Evolutionary conservation across 75 land plant species (phyloP).

Genomic region (Sequoiadendron giganteum): DNA sequence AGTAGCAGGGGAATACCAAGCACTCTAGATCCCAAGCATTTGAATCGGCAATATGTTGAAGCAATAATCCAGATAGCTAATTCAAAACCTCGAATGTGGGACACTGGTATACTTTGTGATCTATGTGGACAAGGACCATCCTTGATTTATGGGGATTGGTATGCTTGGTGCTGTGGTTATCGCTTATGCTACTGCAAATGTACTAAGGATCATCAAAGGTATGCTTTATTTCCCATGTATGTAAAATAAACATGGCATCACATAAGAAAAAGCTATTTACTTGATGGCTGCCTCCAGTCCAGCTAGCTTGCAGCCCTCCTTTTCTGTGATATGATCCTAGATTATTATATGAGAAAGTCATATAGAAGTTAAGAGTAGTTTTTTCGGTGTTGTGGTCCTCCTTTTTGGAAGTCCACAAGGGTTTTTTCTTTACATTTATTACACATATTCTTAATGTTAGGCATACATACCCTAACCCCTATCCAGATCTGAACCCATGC

Average conservation of each 20-base stretch:
- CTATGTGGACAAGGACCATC: slow-evolving; percentile 28
- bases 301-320: not conserved
- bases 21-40: not conserved
- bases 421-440: not conserved
- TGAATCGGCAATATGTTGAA: not conserved
- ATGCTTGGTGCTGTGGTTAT: slow-evolving; percentile 36
- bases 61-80: not conserved
- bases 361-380: not conserved
- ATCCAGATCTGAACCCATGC: not conserved
- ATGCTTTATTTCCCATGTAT: not conserved
- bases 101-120: slow-evolving; percentile 21
- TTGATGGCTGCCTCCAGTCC: not conserved
- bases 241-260: not conserved
- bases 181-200: slow-evolving; percentile 16
- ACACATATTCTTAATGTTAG: not conserved
- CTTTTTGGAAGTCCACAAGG: not conserved
- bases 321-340: not conserved
- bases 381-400: not conserved
- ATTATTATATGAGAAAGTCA: slow-evolving; percentile 1
- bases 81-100: slow-evolving; percentile 9
- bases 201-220: slow-evolving; percentile 16
- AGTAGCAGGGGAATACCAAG: not conserved
- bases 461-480: not conserved
- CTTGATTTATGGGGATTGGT: slow-evolving; percentile 27
- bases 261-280: not conserved